Evolutionary conservation across 1,139 yeast genomes (phyloP).

Genomic region (Candida frijolesensis): DNA sequence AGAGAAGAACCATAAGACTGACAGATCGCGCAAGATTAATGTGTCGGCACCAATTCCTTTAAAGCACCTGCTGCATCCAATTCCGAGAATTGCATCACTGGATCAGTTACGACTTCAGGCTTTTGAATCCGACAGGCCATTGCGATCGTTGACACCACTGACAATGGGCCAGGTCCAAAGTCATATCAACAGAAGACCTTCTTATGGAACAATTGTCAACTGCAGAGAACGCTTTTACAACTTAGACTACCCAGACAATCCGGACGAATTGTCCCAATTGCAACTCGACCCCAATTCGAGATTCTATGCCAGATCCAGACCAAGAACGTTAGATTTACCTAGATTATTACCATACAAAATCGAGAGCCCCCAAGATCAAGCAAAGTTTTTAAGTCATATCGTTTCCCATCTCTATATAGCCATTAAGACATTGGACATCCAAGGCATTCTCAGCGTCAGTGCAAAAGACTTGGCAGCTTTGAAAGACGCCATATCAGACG

Average conservation of each 20-base stretch:
- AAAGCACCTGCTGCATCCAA: slow-evolving; percentile 10
- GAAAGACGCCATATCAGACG: slow-evolving; percentile 41
- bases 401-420: slow-evolving; percentile 80
- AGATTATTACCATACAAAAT: slow-evolving; percentile 74
- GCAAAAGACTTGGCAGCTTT: slow-evolving; percentile 58
- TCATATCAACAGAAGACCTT: slow-evolving; percentile 30
- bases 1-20: slow-evolving; percentile 7
- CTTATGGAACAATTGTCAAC: slow-evolving; percentile 37
- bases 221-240: slow-evolving; percentile 51
- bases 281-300: slow-evolving; percentile 55
- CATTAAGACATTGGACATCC: slow-evolving; percentile 71
- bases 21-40: slow-evolving; percentile 5
- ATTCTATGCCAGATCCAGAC: slow-evolving; percentile 55
- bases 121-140: slow-evolving; percentile 10
- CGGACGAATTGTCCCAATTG: slow-evolving; percentile 36
- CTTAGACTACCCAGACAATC: slow-evolving; percentile 59
- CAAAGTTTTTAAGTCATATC: slow-evolving; percentile 76
- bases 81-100: slow-evolving; percentile 18
- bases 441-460: slow-evolving; percentile 70
- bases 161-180: slow-evolving; percentile 21
- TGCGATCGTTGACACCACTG: slow-evolving; percentile 31
- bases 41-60: slow-evolving; percentile 27
- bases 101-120: slow-evolving; percentile 14
- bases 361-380: slow-evolving; percentile 70
- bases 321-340: slow-evolving; percentile 60